Conservation (phyloP, 352 stramenopile genomes). For the Pythium myriotylum region DNA sequence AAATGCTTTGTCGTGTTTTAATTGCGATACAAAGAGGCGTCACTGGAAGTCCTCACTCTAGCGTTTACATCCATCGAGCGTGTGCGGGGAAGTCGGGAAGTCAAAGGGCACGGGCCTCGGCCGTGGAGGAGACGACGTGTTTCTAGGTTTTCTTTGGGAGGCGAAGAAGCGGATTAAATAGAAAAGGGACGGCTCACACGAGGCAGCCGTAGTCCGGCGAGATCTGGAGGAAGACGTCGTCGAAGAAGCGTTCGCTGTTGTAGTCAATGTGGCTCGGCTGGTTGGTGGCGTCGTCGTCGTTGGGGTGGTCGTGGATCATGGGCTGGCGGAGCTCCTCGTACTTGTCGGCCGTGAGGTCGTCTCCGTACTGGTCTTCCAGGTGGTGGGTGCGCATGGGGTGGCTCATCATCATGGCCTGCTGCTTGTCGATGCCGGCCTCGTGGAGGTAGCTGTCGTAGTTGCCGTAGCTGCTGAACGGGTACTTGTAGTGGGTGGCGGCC, state of each 20-base stretch:
- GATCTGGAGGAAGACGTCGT: slow-evolving; percentile 80
- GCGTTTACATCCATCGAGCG: not conserved
- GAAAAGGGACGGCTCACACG: slow-evolving; percentile 34
- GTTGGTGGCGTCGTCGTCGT: slow-evolving; percentile 49
- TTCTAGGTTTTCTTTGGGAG: not conserved
- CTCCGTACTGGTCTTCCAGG: slow-evolving; percentile 32
- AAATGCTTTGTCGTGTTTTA: not conserved
- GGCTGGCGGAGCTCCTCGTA: slow-evolving; percentile 53
- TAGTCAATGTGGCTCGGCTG: slow-evolving; percentile 62
- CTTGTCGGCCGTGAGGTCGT: slow-evolving; percentile 49
- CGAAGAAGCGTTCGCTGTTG: slow-evolving; percentile 71
- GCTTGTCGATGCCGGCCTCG: slow-evolving; percentile 14
- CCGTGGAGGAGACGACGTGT: not conserved
- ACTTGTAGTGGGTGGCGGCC: slow-evolving; percentile 23
- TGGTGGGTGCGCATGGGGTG: slow-evolving; percentile 3
- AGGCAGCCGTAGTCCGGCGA: slow-evolving; percentile 65
- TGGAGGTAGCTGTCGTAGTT: slow-evolving; percentile 37
- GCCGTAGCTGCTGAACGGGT: slow-evolving; percentile 30
- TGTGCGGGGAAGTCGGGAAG: not conserved
- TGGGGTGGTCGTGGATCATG: slow-evolving; percentile 30
- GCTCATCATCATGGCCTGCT: slow-evolving; percentile 6
- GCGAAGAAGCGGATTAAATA: not conserved
- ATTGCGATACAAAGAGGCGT: not conserved
- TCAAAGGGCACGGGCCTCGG: not conserved
- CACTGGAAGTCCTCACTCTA: not conserved